Percentiles rank a stretch among this genome's conserved stretches.
These are phyloP conservation scores for Torulaspora maleeae DNA, from an alignment of 805 yeast genomes.

Conservation along the genomic window DNA sequence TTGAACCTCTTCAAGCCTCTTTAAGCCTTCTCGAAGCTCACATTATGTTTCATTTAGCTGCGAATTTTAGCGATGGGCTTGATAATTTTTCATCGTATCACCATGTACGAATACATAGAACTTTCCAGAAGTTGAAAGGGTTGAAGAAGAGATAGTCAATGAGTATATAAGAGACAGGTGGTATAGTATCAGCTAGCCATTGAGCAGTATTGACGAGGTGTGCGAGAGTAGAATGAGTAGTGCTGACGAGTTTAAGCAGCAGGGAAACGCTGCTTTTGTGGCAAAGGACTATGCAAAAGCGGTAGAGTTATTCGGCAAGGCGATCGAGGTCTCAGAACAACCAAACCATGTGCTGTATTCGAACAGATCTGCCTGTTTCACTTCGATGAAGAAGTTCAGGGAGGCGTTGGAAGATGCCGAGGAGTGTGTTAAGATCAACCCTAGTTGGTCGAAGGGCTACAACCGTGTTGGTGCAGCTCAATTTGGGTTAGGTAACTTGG, in stretches of 20 bases:
- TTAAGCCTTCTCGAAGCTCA: neutral
- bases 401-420: conserved; percentile 83
- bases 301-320: conserved; percentile 73
- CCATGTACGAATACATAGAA: conserved; percentile 10
- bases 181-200: neutral
- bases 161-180: neutral
- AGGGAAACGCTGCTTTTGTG: conserved; percentile 89
- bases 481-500: conserved; percentile 76
- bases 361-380: conserved; percentile 87
- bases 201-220: neutral
- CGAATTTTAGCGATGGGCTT: conserved; percentile 13
- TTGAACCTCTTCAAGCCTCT: neutral
- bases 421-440: conserved; percentile 73
- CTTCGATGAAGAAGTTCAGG: conserved; percentile 68
- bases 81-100: conserved; percentile 13
- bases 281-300: conserved; percentile 82
- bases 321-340: conserved; percentile 71
- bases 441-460: conserved; percentile 93
- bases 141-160: neutral
- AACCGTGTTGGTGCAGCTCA: conserved; percentile 91
- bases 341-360: conserved; percentile 93
- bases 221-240: conserved; percentile 35
- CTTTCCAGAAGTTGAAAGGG: conserved; percentile 15
- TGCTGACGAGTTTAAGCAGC: conserved; percentile 77
- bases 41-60: neutral